Percentiles rank a stretch among this genome's conserved stretches.
Evolutionary conservation across 495 filamentous ascomycete genomes (phyloP).

Genomic region (Neurospora sp.): DNA sequence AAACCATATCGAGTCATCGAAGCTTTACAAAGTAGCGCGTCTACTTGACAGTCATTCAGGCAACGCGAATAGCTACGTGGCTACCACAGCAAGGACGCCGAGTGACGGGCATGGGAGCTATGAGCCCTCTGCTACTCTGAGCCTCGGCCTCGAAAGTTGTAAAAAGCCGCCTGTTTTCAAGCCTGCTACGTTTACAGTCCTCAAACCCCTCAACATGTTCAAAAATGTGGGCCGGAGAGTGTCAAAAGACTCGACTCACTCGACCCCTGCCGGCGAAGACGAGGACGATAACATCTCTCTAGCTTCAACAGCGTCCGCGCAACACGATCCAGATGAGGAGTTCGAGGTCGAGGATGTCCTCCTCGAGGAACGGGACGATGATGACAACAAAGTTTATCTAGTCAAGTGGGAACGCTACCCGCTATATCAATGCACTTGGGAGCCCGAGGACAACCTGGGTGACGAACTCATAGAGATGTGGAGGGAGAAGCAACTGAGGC

Average conservation of each 20-base stretch:
- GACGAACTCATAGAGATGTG: conserved; percentile 41
- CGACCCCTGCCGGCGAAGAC: not conserved
- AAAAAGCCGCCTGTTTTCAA: not conserved
- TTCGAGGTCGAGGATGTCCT: conserved; percentile 41
- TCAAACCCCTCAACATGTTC: conserved; percentile 1
- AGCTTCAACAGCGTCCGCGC: conserved; percentile 41
- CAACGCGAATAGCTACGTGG: not conserved
- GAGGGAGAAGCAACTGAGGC: conserved; percentile 38
- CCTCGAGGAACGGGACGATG: conserved; percentile 34
- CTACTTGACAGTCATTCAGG: not conserved
- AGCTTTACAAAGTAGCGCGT: not conserved
- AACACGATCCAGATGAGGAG: conserved; percentile 34
- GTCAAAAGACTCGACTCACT: not conserved
- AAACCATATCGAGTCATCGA: not conserved
- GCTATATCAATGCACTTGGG: conserved; percentile 51
- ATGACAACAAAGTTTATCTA: conserved; percentile 42
- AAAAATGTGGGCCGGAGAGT: not conserved
- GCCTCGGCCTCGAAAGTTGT: not conserved
- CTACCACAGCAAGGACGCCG: not conserved
- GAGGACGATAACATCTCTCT: conserved; percentile 53
- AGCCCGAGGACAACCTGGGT: conserved; percentile 46
- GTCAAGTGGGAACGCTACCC: conserved; percentile 60
- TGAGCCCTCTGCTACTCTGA: not conserved
- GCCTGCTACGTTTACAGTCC: not conserved
- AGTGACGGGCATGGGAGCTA: not conserved